phyloP scores from a whole-genome alignment of 2,329 filamentous ascomycete species.

The Elsinoe necatrix region DNA sequence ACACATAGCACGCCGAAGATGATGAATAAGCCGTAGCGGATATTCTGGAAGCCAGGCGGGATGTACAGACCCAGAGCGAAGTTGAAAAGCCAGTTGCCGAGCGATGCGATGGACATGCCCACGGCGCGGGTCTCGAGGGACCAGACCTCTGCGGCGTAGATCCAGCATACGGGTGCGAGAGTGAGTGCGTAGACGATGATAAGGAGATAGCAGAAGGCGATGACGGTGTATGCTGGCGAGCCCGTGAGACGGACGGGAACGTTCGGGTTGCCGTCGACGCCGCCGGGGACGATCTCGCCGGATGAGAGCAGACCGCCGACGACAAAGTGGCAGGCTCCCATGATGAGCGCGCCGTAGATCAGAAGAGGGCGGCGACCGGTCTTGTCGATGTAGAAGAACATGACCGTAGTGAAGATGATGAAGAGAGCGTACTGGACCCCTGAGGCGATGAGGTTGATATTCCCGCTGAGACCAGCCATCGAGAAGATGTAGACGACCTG shows the following conservation, averaged over 20 bases:
- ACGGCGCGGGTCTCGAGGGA: constrained; percentile 51
- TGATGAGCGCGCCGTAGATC: constrained; percentile 36
- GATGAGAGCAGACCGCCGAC: constrained; percentile 39
- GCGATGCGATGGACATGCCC: constrained; percentile 50
- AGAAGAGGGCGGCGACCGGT: constrained; percentile 34
- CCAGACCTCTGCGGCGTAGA: constrained; percentile 58
- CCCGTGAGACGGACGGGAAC: constrained; percentile 47
- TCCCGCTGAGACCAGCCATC: constrained; percentile 49
- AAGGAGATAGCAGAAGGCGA: constrained; percentile 57
- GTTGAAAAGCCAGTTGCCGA: constrained; percentile 46
- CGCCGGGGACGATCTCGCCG: constrained; percentile 36
- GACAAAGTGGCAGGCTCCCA: constrained; percentile 41
- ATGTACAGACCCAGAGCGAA: constrained; percentile 52
- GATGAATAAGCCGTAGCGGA: constrained; percentile 47
- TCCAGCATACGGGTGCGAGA: constrained; percentile 55
- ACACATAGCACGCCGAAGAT: constrained; percentile 43
- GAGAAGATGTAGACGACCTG: constrained; percentile 54
- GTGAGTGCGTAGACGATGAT: constrained; percentile 58
- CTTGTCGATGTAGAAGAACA: constrained; percentile 37
- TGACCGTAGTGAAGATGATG: constrained; percentile 34
- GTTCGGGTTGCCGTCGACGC: constrained; percentile 42
- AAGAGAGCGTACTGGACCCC: constrained; percentile 37
- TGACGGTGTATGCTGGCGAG: constrained; percentile 51
- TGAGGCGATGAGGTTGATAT: constrained; percentile 38
- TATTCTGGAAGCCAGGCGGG: constrained; percentile 51